phyloP scores from a whole-genome alignment of 768 basidiomycete genomes.

The Coprinellus micaceus region DNA sequence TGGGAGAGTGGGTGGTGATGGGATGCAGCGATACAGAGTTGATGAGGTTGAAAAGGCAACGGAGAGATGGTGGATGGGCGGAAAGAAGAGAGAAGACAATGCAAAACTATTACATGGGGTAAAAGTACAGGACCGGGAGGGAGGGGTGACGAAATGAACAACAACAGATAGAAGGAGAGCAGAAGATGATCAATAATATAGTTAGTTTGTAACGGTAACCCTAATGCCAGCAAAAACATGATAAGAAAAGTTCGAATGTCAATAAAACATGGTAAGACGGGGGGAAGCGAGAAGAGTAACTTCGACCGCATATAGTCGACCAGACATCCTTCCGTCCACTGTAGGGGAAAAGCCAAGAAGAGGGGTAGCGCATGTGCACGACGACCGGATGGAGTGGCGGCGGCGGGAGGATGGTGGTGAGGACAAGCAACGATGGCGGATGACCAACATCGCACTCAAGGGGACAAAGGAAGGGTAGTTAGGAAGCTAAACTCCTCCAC shows the following conservation, averaged over 20 bases:
- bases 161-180: too few relatives aligned
- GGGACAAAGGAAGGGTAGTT: slow-evolving; percentile 3
- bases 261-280: too few relatives aligned
- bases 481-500: slow-evolving; percentile 73
- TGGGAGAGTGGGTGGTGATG: too few relatives aligned
- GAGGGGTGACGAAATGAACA: not conserved
- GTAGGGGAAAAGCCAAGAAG: not conserved
- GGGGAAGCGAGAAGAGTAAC: not conserved
- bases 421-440: not conserved
- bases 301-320: not conserved
- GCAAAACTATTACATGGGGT: not conserved
- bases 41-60: too few relatives aligned
- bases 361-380: not conserved
- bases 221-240: too few relatives aligned
- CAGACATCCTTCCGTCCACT: not conserved
- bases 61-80: not conserved
- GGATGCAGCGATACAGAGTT: not conserved
- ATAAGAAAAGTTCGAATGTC: too few relatives aligned
- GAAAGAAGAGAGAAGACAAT: not conserved
- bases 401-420: not conserved
- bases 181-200: too few relatives aligned
- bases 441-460: not conserved
- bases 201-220: too few relatives aligned
- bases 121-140: not conserved
- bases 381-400: not conserved